These are phyloP conservation scores for Cornus controversa DNA, from an alignment of 148 eudicot species.

Conservation along the genomic window DNA sequence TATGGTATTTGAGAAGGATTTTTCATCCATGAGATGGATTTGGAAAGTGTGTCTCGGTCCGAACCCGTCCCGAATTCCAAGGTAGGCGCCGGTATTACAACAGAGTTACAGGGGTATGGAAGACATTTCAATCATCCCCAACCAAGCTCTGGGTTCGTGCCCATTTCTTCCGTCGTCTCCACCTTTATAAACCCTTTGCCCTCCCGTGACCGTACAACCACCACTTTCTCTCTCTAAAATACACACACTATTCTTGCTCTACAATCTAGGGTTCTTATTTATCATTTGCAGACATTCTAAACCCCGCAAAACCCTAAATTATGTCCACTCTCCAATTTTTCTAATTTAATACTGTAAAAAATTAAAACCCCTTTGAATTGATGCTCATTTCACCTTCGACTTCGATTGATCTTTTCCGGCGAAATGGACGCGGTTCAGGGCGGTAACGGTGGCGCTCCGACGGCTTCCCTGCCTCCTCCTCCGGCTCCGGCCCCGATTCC, in stretches of 20 bases:
- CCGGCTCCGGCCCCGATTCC: constrained; percentile 45
- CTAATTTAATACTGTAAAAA: too few species aligned
- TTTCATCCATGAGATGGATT: too few species aligned
- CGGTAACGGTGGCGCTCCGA: not conserved
- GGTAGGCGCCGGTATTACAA: not conserved
- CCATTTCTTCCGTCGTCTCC: not conserved
- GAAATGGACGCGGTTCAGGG: constrained; percentile 3
- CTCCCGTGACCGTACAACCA: not conserved
- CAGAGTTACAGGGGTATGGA: not conserved
- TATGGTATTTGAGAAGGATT: too few species aligned
- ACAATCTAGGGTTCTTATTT: constrained; percentile 6
- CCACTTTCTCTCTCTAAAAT: not conserved
- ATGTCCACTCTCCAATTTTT: not conserved
- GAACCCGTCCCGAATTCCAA: too few species aligned
- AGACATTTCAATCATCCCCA: not conserved
- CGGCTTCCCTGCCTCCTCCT: too few species aligned
- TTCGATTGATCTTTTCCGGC: not conserved
- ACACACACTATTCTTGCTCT: not conserved
- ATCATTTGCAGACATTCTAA: not conserved
- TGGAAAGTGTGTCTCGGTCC: too few species aligned
- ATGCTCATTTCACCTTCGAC: not conserved
- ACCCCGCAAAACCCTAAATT: not conserved
- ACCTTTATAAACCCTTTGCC: not conserved
- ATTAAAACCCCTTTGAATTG: not conserved
- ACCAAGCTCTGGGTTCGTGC: not conserved